Conservation (phyloP, 306 rosid genomes). For the Rosa multiflora region DNA sequence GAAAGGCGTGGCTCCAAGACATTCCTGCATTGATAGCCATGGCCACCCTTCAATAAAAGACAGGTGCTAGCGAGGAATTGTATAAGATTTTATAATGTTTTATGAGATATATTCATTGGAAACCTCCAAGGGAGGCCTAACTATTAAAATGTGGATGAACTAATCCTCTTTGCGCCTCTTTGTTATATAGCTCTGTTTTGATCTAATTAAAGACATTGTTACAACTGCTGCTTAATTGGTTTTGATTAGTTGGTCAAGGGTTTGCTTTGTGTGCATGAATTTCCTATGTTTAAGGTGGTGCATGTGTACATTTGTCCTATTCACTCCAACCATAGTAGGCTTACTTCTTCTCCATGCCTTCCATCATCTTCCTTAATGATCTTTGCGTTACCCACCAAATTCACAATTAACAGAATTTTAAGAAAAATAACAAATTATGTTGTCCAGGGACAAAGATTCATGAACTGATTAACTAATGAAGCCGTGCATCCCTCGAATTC, state of each 20-base stretch:
- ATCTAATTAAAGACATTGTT: background rate
- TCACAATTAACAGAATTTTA: background rate
- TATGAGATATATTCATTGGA: background rate
- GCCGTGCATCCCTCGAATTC: background rate
- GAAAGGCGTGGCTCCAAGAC: slow-evolving; percentile 20
- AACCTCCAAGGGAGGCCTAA: background rate
- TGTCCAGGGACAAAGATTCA: background rate
- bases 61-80: background rate
- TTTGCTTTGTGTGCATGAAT: slow-evolving; percentile 3
- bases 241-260: background rate
- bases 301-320: background rate
- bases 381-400: slow-evolving; percentile 6
- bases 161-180: slow-evolving; percentile 1
- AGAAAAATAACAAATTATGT: background rate
- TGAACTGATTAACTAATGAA: background rate
- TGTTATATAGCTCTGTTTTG: background rate
- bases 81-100: background rate
- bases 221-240: background rate
- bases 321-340: background rate
- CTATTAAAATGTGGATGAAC: background rate
- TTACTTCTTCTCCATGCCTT: background rate
- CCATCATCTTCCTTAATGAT: background rate
- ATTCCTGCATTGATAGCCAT: slow-evolving; percentile 44
- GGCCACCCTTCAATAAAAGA: slow-evolving; percentile 2
- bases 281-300: background rate